Conservation (phyloP, 768 basidiomycete genomes). For the Boletus rubescentipes region DNA sequence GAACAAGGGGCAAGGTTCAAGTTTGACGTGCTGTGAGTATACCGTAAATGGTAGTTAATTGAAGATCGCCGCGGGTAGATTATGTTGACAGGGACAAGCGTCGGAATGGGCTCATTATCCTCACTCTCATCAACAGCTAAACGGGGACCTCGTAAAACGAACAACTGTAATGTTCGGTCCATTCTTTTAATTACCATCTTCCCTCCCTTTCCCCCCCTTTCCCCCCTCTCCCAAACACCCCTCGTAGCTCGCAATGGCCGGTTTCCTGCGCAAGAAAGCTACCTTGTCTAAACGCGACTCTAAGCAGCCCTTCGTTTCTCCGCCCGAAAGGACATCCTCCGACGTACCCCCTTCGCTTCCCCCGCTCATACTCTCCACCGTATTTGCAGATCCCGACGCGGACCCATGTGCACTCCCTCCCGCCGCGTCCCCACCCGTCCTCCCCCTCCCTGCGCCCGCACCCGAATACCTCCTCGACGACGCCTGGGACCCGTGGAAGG, state of each 20-base stretch:
- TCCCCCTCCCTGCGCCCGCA: not conserved
- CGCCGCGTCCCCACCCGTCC: slow-evolving; percentile 18
- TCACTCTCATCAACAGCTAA: not conserved
- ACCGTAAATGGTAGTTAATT: slow-evolving; percentile 16
- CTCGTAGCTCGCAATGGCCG: slow-evolving; percentile 40
- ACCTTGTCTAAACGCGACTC: slow-evolving; percentile 20
- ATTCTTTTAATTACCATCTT: slow-evolving; percentile 10
- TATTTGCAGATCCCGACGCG: slow-evolving; percentile 30
- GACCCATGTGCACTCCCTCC: slow-evolving; percentile 4
- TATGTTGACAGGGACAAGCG: slow-evolving; percentile 4
- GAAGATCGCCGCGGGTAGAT: slow-evolving; percentile 22
- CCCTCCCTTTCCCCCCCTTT: too few relatives aligned
- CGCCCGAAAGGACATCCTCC: not conserved
- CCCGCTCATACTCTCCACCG: slow-evolving; percentile 42
- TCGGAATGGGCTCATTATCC: slow-evolving; percentile 3
- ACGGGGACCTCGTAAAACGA: slow-evolving; percentile 1
- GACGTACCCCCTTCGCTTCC: slow-evolving; percentile 33
- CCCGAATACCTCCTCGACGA: slow-evolving; percentile 1
- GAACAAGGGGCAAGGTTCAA: not conserved
- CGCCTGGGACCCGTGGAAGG: slow-evolving; percentile 28
- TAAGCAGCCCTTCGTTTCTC: not conserved
- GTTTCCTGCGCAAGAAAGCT: slow-evolving; percentile 55
- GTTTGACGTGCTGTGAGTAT: slow-evolving; percentile 2
- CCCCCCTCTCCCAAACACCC: not conserved
- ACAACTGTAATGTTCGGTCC: slow-evolving; percentile 4